phyloP scores from a whole-genome alignment of 129 eudicot genomes.

The Centella asiatica region DNA sequence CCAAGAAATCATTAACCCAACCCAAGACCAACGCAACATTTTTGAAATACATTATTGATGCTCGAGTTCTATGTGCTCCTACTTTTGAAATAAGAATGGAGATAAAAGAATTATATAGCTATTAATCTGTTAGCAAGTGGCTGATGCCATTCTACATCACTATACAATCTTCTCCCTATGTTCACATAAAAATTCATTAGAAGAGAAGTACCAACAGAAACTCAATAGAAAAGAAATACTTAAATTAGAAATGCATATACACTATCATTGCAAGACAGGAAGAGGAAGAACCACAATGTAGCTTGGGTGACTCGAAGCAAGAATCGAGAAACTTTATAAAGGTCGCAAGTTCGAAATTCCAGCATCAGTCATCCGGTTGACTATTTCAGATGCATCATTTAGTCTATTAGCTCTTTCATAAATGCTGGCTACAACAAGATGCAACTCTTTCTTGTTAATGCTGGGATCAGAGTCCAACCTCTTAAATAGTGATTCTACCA shows the following conservation, averaged over 20 bases:
- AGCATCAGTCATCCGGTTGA: slow-evolving; percentile 46
- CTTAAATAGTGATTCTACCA: slow-evolving; percentile 52
- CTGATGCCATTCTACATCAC: not conserved
- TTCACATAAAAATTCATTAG: not conserved
- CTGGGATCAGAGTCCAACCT: slow-evolving; percentile 49
- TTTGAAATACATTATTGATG: too few species aligned
- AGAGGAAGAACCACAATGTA: not conserved
- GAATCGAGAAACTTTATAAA: not conserved
- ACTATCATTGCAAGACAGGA: too few species aligned
- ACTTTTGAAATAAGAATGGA: not conserved
- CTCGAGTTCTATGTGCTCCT: not conserved
- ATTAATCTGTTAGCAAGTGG: not conserved
- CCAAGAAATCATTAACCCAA: too few species aligned
- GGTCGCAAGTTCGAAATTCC: slow-evolving; percentile 27
- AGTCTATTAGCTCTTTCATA: slow-evolving; percentile 78
- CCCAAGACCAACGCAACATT: too few species aligned
- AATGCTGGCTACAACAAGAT: slow-evolving; percentile 66
- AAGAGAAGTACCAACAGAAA: not conserved
- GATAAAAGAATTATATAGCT: not conserved
- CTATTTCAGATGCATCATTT: slow-evolving; percentile 65
- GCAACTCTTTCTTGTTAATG: slow-evolving; percentile 76
- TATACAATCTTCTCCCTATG: not conserved
- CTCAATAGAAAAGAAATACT: too few species aligned
- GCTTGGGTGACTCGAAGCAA: not conserved
- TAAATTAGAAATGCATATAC: not conserved